phyloP scores from a whole-genome alignment of 2,329 filamentous ascomycete genomes.

The Verticillium isaacii region DNA sequence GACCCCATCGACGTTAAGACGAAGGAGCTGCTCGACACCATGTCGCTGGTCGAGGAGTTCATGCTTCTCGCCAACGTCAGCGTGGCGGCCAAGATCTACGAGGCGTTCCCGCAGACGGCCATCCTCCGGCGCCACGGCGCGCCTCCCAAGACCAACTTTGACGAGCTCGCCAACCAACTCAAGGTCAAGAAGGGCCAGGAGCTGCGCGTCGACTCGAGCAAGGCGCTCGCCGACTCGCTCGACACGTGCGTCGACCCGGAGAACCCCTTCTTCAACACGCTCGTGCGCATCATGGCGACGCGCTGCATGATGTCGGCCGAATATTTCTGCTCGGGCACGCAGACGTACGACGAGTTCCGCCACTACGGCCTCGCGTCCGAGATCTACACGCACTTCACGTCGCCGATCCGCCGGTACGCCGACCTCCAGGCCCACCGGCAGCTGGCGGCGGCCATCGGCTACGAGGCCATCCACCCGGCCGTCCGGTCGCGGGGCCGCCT shows the following conservation, averaged over 20 bases:
- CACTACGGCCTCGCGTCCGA: slow-evolving; percentile 95
- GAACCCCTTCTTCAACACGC: slow-evolving; percentile 97
- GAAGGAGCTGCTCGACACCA: slow-evolving; percentile 89
- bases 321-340: slow-evolving; percentile 93
- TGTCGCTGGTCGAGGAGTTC: slow-evolving; percentile 97
- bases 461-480: slow-evolving; percentile 78
- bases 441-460: slow-evolving; percentile 90
- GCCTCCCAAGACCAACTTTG: slow-evolving; percentile 93
- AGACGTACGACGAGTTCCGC: slow-evolving; percentile 88
- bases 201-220: slow-evolving; percentile 78
- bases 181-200: slow-evolving; percentile 80
- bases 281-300: slow-evolving; percentile 94
- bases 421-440: slow-evolving; percentile 92
- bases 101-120: slow-evolving; percentile 90
- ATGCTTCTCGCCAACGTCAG: slow-evolving; percentile 98
- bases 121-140: slow-evolving; percentile 88
- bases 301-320: slow-evolving; percentile 99
- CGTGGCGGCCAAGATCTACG: slow-evolving; percentile 85
- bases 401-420: slow-evolving; percentile 94
- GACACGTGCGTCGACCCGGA: slow-evolving; percentile 74
- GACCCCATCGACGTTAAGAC: slow-evolving; percentile 96
- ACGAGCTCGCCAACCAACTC: slow-evolving; percentile 87
- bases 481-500: slow-evolving; percentile 79
- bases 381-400: slow-evolving; percentile 99
- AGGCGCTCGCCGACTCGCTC: slow-evolving; percentile 88